phyloP scores from a whole-genome alignment of 208 protist genomes.

The Phytomonas francai region DNA sequence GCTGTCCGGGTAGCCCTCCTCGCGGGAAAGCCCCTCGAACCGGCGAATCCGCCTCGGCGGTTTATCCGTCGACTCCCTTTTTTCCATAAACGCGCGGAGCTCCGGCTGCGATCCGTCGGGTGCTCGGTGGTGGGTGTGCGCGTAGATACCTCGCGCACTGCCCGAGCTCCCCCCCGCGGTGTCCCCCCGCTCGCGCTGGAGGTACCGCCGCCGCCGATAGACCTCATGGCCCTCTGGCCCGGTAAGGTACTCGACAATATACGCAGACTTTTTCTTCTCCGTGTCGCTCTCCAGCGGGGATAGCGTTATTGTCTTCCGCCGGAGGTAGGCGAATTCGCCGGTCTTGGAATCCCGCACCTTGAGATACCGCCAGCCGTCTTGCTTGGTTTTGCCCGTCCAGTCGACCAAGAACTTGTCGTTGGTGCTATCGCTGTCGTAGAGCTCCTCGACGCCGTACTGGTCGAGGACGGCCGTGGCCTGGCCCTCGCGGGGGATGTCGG shows the following conservation, averaged over 20 bases:
- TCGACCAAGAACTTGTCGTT: conserved; percentile 5
- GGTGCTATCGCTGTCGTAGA: not conserved
- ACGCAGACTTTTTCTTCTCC: not conserved
- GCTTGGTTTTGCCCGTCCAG: not conserved
- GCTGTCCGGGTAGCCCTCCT: not conserved
- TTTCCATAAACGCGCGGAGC: conserved; percentile 1
- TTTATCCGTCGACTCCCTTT: not conserved
- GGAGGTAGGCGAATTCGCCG: not conserved
- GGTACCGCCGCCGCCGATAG: not conserved
- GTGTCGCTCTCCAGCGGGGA: too few relatives aligned
- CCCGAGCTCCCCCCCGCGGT: not conserved
- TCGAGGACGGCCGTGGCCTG: not conserved
- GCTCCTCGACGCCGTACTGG: not conserved
- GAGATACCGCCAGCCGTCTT: conserved; percentile 27
- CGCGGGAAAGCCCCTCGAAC: conserved; percentile 3
- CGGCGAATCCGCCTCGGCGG: conserved; percentile 10
- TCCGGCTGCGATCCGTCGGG: too few relatives aligned
- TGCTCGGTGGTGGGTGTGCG: too few relatives aligned
- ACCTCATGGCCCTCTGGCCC: not conserved
- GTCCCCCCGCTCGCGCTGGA: not conserved
- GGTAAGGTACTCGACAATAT: not conserved
- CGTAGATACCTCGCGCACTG: not conserved
- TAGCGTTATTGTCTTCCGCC: not conserved
- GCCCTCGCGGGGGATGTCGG: not conserved
- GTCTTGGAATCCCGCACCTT: conserved; percentile 15